A percentile compares a stretch with the other conserved stretches of the same genome.
These are phyloP conservation scores for Aurifilum marmelostoma DNA, from an alignment of 2,329 filamentous ascomycete genomes.

Conservation along the genomic window DNA sequence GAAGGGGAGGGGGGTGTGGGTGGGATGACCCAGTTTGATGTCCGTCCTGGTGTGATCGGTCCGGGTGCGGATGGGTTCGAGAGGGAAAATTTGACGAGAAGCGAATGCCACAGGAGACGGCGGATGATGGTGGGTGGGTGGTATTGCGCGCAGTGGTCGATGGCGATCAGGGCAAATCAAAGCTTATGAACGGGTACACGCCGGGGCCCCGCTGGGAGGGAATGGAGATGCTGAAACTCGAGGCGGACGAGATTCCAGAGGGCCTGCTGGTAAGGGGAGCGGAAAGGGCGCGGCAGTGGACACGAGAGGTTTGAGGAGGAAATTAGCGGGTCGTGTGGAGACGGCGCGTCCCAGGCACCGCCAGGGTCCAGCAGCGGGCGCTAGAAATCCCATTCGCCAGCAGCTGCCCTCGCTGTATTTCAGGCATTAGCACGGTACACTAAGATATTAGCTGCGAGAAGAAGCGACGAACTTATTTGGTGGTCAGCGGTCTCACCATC, in stretches of 20 bases:
- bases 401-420: background rate
- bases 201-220: constrained; percentile 19
- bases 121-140: background rate
- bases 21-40: constrained; percentile 16
- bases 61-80: background rate
- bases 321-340: constrained; percentile 26
- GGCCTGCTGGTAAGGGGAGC: constrained; percentile 11
- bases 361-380: background rate
- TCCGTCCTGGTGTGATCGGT: constrained; percentile 8
- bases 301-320: constrained; percentile 19
- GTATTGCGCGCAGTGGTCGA: constrained; percentile 11
- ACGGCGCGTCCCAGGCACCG: constrained; percentile 14
- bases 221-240: constrained; percentile 28
- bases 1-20: background rate
- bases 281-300: constrained; percentile 21
- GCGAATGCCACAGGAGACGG: background rate
- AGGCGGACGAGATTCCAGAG: constrained; percentile 17
- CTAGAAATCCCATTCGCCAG: constrained; percentile 4
- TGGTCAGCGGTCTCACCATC: too few species aligned
- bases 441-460: background rate
- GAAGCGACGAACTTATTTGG: constrained; percentile 12
- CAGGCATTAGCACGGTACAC: background rate
- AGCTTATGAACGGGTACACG: constrained; percentile 9
- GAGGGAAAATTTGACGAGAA: background rate
- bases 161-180: constrained; percentile 21